Conservation (phyloP, 1,284 basidiomycete species). For the Sphaerobolus stellatus region DNA sequence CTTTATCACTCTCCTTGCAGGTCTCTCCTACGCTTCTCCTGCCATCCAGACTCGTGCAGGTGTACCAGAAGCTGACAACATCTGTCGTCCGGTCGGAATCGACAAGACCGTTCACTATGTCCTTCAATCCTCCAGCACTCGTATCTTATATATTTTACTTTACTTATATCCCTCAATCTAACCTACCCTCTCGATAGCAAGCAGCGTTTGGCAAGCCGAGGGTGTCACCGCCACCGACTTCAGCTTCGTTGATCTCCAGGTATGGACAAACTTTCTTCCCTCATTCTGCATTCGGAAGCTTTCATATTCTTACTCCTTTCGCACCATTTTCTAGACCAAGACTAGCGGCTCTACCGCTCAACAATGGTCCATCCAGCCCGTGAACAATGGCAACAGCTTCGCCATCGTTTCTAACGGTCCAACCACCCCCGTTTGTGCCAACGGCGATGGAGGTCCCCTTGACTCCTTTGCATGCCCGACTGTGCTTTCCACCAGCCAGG, state of each 20-base stretch:
- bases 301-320: too few relatives aligned
- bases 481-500: neutral
- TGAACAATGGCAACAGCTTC: neutral
- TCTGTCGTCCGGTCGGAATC: neutral
- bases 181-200: neutral
- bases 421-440: neutral
- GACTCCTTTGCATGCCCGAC: neutral
- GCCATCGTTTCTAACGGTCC: neutral
- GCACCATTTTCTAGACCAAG: neutral
- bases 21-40: neutral
- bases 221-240: neutral
- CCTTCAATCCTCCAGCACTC: neutral
- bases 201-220: neutral
- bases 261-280: neutral
- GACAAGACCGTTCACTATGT: neutral
- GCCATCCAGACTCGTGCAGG: neutral
- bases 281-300: too few relatives aligned
- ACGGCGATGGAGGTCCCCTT: neutral
- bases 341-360: neutral
- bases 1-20: neutral
- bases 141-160: neutral
- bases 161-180: neutral
- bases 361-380: neutral
- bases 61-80: neutral
- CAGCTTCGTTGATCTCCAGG: neutral